Evolutionary conservation across 768 basidiomycete genomes (phyloP).

Genomic region (Suillus subaureus): DNA sequence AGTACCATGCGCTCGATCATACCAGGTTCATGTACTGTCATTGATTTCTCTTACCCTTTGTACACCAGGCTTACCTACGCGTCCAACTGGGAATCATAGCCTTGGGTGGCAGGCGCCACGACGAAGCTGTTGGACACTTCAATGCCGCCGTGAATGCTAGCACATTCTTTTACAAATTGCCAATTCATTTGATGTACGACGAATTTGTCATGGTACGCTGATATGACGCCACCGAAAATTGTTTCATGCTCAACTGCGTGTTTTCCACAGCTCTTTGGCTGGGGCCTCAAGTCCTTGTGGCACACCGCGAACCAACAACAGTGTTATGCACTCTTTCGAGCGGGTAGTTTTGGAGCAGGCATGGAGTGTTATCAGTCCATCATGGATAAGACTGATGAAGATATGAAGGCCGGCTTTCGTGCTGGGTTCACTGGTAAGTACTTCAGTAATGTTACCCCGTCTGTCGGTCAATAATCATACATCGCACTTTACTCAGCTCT

Average conservation of each 20-base stretch:
- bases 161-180: not conserved
- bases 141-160: not conserved
- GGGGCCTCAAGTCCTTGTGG: too few species aligned
- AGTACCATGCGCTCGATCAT: not conserved
- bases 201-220: not conserved
- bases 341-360: too few species aligned
- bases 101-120: not conserved
- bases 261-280: too few species aligned
- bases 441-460: too few species aligned
- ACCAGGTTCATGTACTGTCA: not conserved
- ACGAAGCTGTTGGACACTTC: not conserved
- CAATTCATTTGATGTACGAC: not conserved
- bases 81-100: not conserved
- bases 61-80: not conserved
- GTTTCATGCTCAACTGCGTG: not conserved
- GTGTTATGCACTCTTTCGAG: too few species aligned
- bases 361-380: too few species aligned
- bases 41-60: not conserved
- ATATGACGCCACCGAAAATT: not conserved
- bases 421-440: too few species aligned
- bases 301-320: too few species aligned
- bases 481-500: not conserved
- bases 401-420: too few species aligned
- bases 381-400: too few species aligned
- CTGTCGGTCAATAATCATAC: too few species aligned